Conservation (phyloP, 2,329 filamentous ascomycete species). For the Phoma sp. region DNA sequence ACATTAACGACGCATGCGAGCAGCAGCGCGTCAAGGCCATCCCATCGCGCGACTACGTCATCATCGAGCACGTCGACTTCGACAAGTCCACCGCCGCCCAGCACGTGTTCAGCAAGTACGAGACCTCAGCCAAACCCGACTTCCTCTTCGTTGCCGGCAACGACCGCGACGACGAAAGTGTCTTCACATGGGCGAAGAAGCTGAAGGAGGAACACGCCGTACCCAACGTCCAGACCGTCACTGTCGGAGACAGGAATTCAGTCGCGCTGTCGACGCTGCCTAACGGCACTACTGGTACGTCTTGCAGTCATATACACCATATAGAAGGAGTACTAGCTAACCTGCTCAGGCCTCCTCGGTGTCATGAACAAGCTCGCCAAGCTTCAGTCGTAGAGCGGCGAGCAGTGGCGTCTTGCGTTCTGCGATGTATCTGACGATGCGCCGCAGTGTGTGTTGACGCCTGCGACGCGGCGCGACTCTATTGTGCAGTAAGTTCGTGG, state of each 20-base stretch:
- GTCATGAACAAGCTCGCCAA: slow-evolving; percentile 40
- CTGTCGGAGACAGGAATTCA: slow-evolving; percentile 85
- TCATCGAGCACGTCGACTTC: slow-evolving; percentile 85
- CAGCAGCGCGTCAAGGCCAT: slow-evolving; percentile 84
- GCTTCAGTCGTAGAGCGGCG: slow-evolving; percentile 15
- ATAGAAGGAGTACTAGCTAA: slow-evolving; percentile 14
- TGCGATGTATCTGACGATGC: neutral
- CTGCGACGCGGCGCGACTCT: slow-evolving; percentile 4
- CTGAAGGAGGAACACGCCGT: slow-evolving; percentile 62
- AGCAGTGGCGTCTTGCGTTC: neutral
- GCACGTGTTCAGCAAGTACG: slow-evolving; percentile 68
- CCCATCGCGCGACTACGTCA: slow-evolving; percentile 77
- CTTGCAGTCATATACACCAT: neutral
- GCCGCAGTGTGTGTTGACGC: slow-evolving; percentile 5
- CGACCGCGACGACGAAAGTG: slow-evolving; percentile 89
- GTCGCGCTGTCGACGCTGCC: slow-evolving; percentile 85
- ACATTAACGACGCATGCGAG: slow-evolving; percentile 93
- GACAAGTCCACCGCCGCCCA: slow-evolving; percentile 86
- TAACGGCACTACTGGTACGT: slow-evolving; percentile 88
- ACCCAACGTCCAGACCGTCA: slow-evolving; percentile 79
- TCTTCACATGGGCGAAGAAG: slow-evolving; percentile 92
- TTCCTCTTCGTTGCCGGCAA: slow-evolving; percentile 92
- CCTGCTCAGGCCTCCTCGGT: slow-evolving; percentile 34
- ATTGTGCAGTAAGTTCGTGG: slow-evolving; percentile 1
- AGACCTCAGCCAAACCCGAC: slow-evolving; percentile 60